Evolutionary conservation across 176 grass and related monocot genomes (phyloP).

Genomic region (Phragmites australis): DNA sequence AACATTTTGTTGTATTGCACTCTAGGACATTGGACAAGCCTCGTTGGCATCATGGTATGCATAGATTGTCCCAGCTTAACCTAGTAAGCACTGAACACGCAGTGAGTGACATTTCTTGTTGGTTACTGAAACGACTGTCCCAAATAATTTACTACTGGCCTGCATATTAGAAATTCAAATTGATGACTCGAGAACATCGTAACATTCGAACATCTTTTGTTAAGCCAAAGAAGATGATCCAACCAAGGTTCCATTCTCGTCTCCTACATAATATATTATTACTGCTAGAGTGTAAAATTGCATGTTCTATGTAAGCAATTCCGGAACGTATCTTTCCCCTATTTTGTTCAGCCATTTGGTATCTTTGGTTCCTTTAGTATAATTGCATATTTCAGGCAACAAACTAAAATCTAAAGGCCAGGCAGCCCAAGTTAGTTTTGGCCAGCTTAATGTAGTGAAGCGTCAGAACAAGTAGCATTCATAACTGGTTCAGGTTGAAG

Average conservation of each 20-base stretch:
- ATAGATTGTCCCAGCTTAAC: background rate
- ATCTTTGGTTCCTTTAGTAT: background rate
- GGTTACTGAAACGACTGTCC: background rate
- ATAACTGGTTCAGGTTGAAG: background rate
- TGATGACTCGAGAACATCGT: background rate
- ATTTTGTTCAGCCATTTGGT: background rate
- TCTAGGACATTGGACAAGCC: background rate
- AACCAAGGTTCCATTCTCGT: too few species aligned
- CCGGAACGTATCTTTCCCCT: background rate
- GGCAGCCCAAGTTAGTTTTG: background rate
- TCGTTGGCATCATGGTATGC: background rate
- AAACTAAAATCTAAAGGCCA: background rate
- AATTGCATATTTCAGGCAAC: background rate
- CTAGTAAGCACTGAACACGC: background rate
- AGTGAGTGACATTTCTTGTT: background rate
- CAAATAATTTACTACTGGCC: background rate
- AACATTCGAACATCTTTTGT: background rate
- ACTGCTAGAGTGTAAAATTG: background rate
- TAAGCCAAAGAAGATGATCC: background rate
- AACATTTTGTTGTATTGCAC: background rate
- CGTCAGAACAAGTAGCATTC: background rate
- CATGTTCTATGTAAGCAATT: background rate
- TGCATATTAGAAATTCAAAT: background rate
- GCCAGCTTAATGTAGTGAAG: conserved; percentile 4
- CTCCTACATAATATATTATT: too few species aligned